Conservation (phyloP, 208 protist genomes). For the Trypanosoma congolense region DNA sequence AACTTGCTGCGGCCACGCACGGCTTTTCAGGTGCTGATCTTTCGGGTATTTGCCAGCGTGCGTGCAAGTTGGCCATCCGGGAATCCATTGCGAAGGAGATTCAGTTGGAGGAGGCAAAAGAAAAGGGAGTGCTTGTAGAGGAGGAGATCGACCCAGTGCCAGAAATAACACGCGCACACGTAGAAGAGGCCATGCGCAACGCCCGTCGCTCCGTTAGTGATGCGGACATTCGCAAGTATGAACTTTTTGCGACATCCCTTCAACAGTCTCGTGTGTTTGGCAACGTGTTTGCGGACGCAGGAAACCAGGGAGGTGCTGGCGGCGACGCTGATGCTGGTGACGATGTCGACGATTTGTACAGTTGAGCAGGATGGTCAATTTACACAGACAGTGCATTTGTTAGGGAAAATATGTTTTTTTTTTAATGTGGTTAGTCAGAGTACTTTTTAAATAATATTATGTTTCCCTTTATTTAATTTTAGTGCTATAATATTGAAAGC, state of each 20-base stretch:
- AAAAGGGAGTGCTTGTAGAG: slow-evolving; percentile 48
- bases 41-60: slow-evolving; percentile 85
- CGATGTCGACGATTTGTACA: slow-evolving; percentile 28
- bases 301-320: slow-evolving; percentile 9
- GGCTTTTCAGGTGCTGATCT: slow-evolving; percentile 99
- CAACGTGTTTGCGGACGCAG: slow-evolving; percentile 13
- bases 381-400: neutral
- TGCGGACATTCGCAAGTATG: slow-evolving; percentile 89
- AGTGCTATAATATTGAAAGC: too few relatives aligned
- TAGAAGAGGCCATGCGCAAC: slow-evolving; percentile 89
- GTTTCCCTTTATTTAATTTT: too few relatives aligned
- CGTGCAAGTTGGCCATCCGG: slow-evolving; percentile 90
- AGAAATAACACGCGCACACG: slow-evolving; percentile 86
- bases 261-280: slow-evolving; percentile 75
- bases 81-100: slow-evolving; percentile 89
- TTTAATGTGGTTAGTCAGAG: slow-evolving; percentile 2
- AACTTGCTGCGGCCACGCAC: slow-evolving; percentile 95
- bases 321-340: slow-evolving; percentile 9
- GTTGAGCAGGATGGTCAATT: slow-evolving; percentile 11
- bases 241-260: slow-evolving; percentile 89
- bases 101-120: slow-evolving; percentile 68
- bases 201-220: slow-evolving; percentile 90
- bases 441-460: too few relatives aligned
- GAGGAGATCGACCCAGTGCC: slow-evolving; percentile 86
- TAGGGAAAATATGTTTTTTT: neutral